These are phyloP conservation scores for Syzygium aromaticum DNA, from an alignment of 345 rosid genomes.

Conservation along the genomic window DNA sequence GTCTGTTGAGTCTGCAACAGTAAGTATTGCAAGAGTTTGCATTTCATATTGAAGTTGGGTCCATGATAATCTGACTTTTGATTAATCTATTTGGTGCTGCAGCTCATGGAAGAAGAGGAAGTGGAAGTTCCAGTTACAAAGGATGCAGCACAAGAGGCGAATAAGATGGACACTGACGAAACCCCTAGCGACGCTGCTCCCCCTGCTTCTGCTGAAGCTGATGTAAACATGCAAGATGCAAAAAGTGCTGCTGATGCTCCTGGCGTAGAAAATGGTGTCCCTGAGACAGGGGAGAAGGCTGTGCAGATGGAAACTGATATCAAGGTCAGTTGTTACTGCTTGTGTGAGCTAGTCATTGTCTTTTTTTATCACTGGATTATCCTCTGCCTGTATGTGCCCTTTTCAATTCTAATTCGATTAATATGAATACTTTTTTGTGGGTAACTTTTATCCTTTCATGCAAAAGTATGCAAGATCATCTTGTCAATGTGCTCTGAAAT, in stretches of 20 bases:
- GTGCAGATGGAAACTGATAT: constrained; percentile 78
- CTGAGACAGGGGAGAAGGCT: constrained; percentile 64
- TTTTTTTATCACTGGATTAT: background rate
- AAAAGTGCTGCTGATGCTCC: constrained; percentile 39
- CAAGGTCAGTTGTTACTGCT: constrained; percentile 33
- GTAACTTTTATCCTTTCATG: background rate
- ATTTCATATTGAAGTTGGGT: background rate
- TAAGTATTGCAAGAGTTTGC: constrained; percentile 17
- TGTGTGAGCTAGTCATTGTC: background rate
- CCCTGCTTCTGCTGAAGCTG: constrained; percentile 43
- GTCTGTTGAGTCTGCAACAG: constrained; percentile 77
- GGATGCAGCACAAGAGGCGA: constrained; percentile 39
- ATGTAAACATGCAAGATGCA: constrained; percentile 70
- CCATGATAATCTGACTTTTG: background rate
- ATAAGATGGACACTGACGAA: constrained; percentile 82
- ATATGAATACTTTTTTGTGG: background rate
- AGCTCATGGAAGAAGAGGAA: constrained; percentile 96
- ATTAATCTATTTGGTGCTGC: background rate
- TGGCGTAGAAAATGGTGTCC: constrained; percentile 61
- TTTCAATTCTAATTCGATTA: background rate
- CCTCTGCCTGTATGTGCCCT: background rate
- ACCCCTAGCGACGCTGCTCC: constrained; percentile 22
- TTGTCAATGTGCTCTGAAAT: background rate
- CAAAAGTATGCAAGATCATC: background rate
- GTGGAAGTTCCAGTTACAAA: constrained; percentile 63